These are phyloP conservation scores for Astraeus odoratus DNA, from an alignment of 768 basidiomycete species.

Conservation along the genomic window DNA sequence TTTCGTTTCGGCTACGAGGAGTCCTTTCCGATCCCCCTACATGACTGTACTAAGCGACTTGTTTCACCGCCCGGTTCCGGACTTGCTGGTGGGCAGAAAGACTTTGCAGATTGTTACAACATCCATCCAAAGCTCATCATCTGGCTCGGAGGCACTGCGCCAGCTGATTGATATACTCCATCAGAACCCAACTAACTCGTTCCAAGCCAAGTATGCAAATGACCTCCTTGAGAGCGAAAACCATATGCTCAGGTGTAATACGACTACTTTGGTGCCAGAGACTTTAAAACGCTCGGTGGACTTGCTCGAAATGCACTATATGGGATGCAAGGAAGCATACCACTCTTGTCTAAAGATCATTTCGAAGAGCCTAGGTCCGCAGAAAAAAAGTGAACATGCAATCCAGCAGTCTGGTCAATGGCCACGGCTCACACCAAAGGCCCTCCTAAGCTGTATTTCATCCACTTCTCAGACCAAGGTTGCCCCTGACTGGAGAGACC, in stretches of 20 bases:
- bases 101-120: too few relatives aligned
- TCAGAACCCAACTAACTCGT: neutral
- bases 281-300: neutral
- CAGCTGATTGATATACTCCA: too few relatives aligned
- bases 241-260: constrained; percentile 3
- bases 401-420: constrained; percentile 16
- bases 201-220: constrained; percentile 5
- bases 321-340: neutral
- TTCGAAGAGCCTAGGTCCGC: constrained; percentile 1
- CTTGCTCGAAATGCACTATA: constrained; percentile 1
- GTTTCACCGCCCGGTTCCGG: too few relatives aligned
- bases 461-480: constrained; percentile 6
- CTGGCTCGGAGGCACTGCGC: neutral
- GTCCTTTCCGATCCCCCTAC: neutral
- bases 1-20: neutral
- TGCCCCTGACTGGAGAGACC: constrained; percentile 17
- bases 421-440: constrained; percentile 25
- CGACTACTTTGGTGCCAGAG: neutral
- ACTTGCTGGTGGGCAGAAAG: too few relatives aligned
- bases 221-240: constrained; percentile 6
- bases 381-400: neutral
- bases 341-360: neutral
- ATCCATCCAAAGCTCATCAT: too few relatives aligned
- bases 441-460: constrained; percentile 21
- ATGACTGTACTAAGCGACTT: neutral